These are phyloP conservation scores for Globisporangium perplexum DNA, from an alignment of 352 stramenopile genomes.

Conservation along the genomic window DNA sequence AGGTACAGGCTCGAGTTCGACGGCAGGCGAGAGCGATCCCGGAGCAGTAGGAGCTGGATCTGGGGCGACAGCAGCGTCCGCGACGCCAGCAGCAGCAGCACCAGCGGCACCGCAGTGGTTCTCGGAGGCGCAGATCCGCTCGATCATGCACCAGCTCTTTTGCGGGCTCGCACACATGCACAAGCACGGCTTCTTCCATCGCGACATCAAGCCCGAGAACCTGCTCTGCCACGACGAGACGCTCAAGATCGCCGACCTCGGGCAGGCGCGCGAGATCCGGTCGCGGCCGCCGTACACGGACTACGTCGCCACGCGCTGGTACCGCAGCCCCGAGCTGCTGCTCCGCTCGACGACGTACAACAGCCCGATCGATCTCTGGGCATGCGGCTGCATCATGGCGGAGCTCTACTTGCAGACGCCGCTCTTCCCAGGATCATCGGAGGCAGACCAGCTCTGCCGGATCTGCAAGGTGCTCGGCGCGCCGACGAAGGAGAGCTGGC, in stretches of 20 bases:
- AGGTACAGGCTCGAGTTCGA: background rate
- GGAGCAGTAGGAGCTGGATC: background rate
- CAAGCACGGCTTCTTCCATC: constrained; percentile 81
- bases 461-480: constrained; percentile 91
- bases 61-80: background rate
- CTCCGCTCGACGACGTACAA: constrained; percentile 69
- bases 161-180: constrained; percentile 73
- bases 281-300: constrained; percentile 65
- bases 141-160: constrained; percentile 78
- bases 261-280: constrained; percentile 68
- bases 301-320: constrained; percentile 78
- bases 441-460: constrained; percentile 96
- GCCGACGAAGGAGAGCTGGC: constrained; percentile 88
- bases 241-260: constrained; percentile 73
- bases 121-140: constrained; percentile 60
- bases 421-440: constrained; percentile 80
- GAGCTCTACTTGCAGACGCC: constrained; percentile 68
- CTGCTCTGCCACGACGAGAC: constrained; percentile 51
- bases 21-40: background rate
- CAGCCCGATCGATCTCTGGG: constrained; percentile 78
- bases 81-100: constrained; percentile 3
- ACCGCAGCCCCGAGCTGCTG: constrained; percentile 67
- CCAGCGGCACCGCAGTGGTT: constrained; percentile 23
- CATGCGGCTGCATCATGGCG: constrained; percentile 77
- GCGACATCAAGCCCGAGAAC: constrained; percentile 82